These are phyloP conservation scores for Fusarium newnesense DNA, from an alignment of 2,329 filamentous ascomycete species.

Conservation along the genomic window DNA sequence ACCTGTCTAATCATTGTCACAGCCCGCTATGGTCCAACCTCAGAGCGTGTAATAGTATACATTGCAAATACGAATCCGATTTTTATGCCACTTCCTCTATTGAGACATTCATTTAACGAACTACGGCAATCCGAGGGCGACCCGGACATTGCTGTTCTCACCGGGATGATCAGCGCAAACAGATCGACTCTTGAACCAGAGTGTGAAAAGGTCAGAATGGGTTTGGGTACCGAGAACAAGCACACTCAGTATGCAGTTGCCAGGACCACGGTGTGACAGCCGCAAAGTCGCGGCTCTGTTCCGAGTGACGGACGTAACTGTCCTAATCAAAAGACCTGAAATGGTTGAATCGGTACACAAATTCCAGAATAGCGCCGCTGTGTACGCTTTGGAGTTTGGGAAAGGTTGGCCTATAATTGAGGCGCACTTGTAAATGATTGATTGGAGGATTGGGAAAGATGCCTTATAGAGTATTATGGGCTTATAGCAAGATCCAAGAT, in stretches of 20 bases:
- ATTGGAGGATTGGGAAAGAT: slow-evolving; percentile 20
- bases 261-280: slow-evolving; percentile 47
- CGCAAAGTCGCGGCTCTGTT: slow-evolving; percentile 40
- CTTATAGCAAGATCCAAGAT: slow-evolving; percentile 34
- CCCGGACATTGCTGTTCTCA: slow-evolving; percentile 31
- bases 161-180: slow-evolving; percentile 31
- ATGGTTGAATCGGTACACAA: slow-evolving; percentile 42
- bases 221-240: slow-evolving; percentile 27
- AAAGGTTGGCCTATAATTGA: slow-evolving; percentile 26
- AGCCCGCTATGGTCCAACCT: slow-evolving; percentile 67
- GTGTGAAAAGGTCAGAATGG: slow-evolving; percentile 29
- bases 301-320: slow-evolving; percentile 44
- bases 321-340: slow-evolving; percentile 42
- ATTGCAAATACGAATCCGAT: slow-evolving; percentile 34
- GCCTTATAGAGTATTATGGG: slow-evolving; percentile 34
- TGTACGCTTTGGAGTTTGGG: slow-evolving; percentile 33
- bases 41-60: slow-evolving; percentile 60
- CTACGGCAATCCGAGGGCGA: slow-evolving; percentile 40
- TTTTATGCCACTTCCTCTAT: slow-evolving; percentile 32
- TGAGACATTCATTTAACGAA: slow-evolving; percentile 37
- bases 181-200: slow-evolving; percentile 29
- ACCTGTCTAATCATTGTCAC: slow-evolving; percentile 10
- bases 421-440: slow-evolving; percentile 36
- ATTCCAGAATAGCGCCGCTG: slow-evolving; percentile 23
- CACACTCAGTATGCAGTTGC: slow-evolving; percentile 36